Conservation (phyloP, 192 early-diverging fungal genomes). For the Allomyces arbusculus region DNA sequence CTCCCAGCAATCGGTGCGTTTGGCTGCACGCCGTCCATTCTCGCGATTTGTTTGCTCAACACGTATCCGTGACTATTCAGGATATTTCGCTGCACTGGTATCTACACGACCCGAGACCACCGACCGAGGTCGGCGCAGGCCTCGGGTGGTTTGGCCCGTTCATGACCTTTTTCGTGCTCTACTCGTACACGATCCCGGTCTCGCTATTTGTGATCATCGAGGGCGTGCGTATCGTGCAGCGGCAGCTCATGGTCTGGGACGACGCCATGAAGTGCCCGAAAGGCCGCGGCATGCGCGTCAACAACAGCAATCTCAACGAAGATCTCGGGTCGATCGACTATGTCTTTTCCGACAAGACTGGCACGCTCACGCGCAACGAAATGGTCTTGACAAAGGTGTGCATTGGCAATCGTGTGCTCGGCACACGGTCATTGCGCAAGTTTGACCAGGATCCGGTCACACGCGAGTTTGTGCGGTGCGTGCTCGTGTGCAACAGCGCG, state of each 20-base stretch:
- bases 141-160: slow-evolving; percentile 8
- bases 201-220: slow-evolving; percentile 78
- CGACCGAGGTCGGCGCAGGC: slow-evolving; percentile 30
- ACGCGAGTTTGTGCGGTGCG: not conserved
- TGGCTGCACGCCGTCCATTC: too few species aligned
- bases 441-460: not conserved
- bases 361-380: slow-evolving; percentile 69
- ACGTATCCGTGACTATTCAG: slow-evolving; percentile 23
- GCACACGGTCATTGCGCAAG: not conserved
- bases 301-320: slow-evolving; percentile 69
- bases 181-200: slow-evolving; percentile 70
- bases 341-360: slow-evolving; percentile 80
- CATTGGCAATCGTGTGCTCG: slow-evolving; percentile 2
- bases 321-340: slow-evolving; percentile 73
- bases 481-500: not conserved
- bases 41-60: too few species aligned
- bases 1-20: too few species aligned
- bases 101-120: too few species aligned
- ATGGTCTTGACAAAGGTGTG: slow-evolving; percentile 44
- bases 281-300: slow-evolving; percentile 14
- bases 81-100: slow-evolving; percentile 3
- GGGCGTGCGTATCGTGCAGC: slow-evolving; percentile 45
- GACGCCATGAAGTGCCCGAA: slow-evolving; percentile 21
- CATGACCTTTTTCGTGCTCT: slow-evolving; percentile 51
- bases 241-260: slow-evolving; percentile 43